Base-by-base conservation (phyloP, 2,329 filamentous ascomycete species). In the Epichloe uncinata region DNA sequence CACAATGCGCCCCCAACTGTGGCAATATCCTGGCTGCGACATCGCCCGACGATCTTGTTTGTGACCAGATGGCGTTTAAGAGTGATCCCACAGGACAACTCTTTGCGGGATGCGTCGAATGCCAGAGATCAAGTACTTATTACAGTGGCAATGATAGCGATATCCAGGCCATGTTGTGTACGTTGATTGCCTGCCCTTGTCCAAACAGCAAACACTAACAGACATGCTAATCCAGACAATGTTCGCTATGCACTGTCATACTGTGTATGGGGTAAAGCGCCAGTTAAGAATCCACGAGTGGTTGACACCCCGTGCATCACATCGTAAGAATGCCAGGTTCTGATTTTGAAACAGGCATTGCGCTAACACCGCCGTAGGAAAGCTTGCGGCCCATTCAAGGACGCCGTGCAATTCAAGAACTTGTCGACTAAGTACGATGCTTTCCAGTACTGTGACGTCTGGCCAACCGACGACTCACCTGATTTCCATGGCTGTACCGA, bases 371-470 rank as follows among this genome's bases (percentile, higher is more conserved):
- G 35, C 12, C 35, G 11, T 54, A 81, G 76, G 37, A 72, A 67
- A 40, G 75, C 77, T 3, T 83, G 79, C 55, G 73, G 63, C 0
- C 67, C 69, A 0, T 66, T 81, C 3, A 48, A 68, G 51, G 55
- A 64, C 0, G 72, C 74, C 2, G 62, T 82, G 30, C 58, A 68
- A 20, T 79, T 68, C 53, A 66, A 72, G 15, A 74, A 77, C 48
- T 60, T 81, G 11, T 70, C 73, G 0, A 61, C 69, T 1, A 62
- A 68, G 13, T 63, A 64, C 22, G 67, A 66, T 1, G 58, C 67
- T 8, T 81, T 74, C 53, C 74, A 73, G 33, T 83, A 78, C 58
- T 84, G 80, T 58, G 60, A 68, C 16, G 30, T 55, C 0, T 79
- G 78, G 74, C 64, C 66, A 2, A 57, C 66, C 1, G 56, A 56